Conservation (phyloP, 202 grass and related monocot genomes). For the Elaeis oleifera region DNA sequence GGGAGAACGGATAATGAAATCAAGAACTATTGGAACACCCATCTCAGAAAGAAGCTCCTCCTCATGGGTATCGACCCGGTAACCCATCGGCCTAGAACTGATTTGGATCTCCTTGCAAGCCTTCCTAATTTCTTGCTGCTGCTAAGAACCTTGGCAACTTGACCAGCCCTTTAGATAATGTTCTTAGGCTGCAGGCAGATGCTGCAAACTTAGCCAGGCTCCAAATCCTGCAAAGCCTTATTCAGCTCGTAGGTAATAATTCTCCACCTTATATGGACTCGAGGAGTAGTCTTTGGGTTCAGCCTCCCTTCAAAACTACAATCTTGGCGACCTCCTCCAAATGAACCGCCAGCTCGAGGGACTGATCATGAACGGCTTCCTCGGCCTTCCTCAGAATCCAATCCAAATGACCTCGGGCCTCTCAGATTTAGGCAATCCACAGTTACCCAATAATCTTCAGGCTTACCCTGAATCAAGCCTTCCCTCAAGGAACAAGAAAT, state of each 20-base stretch:
- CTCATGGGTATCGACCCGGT: constrained; percentile 6
- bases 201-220: neutral
- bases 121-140: neutral
- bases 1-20: constrained; percentile 17
- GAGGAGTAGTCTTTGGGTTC: neutral
- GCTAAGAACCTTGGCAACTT: neutral
- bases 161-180: neutral
- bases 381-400: neutral
- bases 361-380: neutral
- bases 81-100: neutral
- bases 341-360: neutral
- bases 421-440: too few species aligned
- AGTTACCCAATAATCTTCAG: too few species aligned
- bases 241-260: neutral
- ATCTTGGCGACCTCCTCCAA: neutral
- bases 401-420: too few species aligned
- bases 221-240: neutral
- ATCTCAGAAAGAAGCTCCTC: constrained; percentile 12
- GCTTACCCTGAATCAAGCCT: too few species aligned
- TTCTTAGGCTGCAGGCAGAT: neutral
- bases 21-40: constrained; percentile 19
- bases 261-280: neutral
- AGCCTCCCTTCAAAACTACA: neutral
- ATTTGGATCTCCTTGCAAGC: neutral
- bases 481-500: too few species aligned